Evolutionary conservation across 495 filamentous ascomycete genomes (phyloP).

Genomic region (Tuber borchii): DNA sequence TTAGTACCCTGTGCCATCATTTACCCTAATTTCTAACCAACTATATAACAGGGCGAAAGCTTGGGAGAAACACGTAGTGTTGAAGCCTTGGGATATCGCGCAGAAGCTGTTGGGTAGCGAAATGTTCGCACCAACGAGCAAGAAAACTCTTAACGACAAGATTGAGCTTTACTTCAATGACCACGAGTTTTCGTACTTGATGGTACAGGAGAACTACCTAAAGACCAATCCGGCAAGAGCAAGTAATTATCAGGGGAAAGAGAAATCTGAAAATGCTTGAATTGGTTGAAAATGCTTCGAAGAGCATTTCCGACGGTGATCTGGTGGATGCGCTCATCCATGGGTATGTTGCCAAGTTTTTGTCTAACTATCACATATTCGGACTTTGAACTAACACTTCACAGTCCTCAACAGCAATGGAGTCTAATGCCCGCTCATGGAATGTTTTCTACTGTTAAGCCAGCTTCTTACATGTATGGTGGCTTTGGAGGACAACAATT

Average conservation of each 20-base stretch:
- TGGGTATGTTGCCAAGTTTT: conserved; percentile 45
- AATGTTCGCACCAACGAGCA: conserved; percentile 75
- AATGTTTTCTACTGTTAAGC: conserved; percentile 89
- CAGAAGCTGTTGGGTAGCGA: conserved; percentile 82
- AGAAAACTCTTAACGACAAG: conserved; percentile 86
- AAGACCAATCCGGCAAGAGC: conserved; percentile 65
- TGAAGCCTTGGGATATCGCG: conserved; percentile 98
- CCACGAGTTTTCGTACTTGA: conserved; percentile 89
- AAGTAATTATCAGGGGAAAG: conserved; percentile 53
- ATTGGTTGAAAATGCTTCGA: conserved; percentile 75
- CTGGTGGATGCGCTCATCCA: conserved; percentile 97
- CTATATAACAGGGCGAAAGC: conserved; percentile 54
- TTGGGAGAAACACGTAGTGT: conserved; percentile 93
- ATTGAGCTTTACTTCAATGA: conserved; percentile 99
- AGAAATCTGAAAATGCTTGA: conserved; percentile 73
- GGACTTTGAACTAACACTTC: background rate
- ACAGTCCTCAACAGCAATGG: conserved; percentile 83
- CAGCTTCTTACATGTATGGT: conserved; percentile 83
- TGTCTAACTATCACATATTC: background rate
- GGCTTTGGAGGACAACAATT: conserved; percentile 31
- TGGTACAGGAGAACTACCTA: conserved; percentile 98
- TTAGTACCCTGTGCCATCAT: conserved; percentile 35
- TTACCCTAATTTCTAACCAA: conserved; percentile 10
- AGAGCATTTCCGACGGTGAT: conserved; percentile 95
- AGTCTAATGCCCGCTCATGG: conserved; percentile 95